Conservation (phyloP, 352 stramenopile species). For the Elongisporangium anandrum region DNA sequence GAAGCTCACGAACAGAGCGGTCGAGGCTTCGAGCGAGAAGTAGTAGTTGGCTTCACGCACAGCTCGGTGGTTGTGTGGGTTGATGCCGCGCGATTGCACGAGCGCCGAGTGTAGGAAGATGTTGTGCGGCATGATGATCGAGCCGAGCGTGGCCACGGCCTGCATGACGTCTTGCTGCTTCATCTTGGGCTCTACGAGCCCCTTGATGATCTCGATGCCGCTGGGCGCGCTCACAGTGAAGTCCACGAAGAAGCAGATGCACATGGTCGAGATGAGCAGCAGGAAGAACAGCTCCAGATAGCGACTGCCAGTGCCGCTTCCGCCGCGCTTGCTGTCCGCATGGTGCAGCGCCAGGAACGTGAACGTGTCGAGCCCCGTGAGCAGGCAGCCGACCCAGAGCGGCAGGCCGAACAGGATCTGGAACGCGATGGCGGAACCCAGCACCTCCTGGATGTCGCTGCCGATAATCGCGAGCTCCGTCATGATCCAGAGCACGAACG, state of each 20-base stretch:
- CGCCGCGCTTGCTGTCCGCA: slow-evolving; percentile 25
- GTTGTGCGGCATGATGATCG: slow-evolving; percentile 97
- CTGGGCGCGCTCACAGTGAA: slow-evolving; percentile 68
- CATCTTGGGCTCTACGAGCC: slow-evolving; percentile 61
- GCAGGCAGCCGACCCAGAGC: slow-evolving; percentile 71
- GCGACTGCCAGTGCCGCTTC: slow-evolving; percentile 11
- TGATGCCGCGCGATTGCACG: slow-evolving; percentile 51
- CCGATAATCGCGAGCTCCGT: slow-evolving; percentile 87
- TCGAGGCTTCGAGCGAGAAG: slow-evolving; percentile 78
- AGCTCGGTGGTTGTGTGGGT: slow-evolving; percentile 11
- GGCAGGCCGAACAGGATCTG: slow-evolving; percentile 66
- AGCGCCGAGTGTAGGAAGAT: slow-evolving; percentile 94
- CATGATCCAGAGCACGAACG: slow-evolving; percentile 78
- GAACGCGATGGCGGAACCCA: slow-evolving; percentile 78
- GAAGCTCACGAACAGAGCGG: slow-evolving; percentile 86
- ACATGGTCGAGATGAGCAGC: slow-evolving; percentile 85
- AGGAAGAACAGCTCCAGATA: slow-evolving; percentile 86
- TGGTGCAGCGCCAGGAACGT: slow-evolving; percentile 86
- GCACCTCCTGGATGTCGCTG: slow-evolving; percentile 81
- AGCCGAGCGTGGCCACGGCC: slow-evolving; percentile 77
- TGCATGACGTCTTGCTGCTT: slow-evolving; percentile 53
- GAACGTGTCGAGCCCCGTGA: slow-evolving; percentile 78
- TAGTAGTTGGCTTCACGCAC: slow-evolving; percentile 77
- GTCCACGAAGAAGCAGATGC: slow-evolving; percentile 84
- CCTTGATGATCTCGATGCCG: slow-evolving; percentile 60